phyloP scores from a whole-genome alignment of 129 eudicot species.

The Flaveria bidentis region DNA sequence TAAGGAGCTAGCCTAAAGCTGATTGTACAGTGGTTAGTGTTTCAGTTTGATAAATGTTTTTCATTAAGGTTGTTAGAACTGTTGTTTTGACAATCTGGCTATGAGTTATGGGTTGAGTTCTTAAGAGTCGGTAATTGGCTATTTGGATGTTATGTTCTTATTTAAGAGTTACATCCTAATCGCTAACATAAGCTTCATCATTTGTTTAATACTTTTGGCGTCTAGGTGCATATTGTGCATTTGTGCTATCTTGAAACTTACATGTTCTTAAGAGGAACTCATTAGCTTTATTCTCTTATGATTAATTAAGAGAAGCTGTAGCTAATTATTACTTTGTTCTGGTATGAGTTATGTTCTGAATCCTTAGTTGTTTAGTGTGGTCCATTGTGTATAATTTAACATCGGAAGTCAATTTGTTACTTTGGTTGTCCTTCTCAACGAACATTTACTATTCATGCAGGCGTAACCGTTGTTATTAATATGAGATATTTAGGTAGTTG shows the following conservation, averaged over 20 bases:
- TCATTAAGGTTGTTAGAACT: background rate
- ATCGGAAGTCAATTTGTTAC: background rate
- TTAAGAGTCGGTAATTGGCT: background rate
- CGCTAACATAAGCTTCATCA: background rate
- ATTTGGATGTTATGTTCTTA: background rate
- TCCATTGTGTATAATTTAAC: background rate
- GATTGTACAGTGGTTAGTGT: constrained; percentile 1
- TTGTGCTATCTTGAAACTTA: background rate
- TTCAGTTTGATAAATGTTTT: background rate
- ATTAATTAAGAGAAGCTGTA: background rate
- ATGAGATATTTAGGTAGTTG: constrained; percentile 7
- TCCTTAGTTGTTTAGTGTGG: background rate
- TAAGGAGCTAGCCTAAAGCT: background rate
- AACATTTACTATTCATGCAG: background rate
- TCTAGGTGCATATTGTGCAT: too few species aligned
- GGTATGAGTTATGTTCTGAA: background rate
- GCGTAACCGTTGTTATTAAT: constrained; percentile 2
- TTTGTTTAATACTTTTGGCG: too few species aligned
- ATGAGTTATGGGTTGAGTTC: background rate
- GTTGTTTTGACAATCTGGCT: background rate
- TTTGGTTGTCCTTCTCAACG: constrained; percentile 10
- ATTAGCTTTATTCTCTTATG: background rate
- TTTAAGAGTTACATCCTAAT: background rate
- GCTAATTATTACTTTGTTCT: background rate
- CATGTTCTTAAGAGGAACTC: background rate